Evolutionary conservation across 148 eudicot species (phyloP).

Genomic region (Dianthus caryophyllus): DNA sequence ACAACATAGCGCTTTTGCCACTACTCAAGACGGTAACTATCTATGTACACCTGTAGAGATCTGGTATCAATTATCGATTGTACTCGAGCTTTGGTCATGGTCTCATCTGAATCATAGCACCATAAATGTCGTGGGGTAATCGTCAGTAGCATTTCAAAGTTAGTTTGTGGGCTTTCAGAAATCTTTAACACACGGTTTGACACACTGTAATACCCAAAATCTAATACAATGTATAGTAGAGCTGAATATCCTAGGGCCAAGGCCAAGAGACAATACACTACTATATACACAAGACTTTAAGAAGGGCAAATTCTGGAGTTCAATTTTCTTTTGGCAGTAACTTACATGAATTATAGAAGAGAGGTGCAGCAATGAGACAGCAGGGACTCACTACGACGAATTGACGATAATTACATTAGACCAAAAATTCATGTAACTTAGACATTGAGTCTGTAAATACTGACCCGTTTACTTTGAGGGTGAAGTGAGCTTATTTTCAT

Average conservation of each 20-base stretch:
- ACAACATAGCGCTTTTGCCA: background rate
- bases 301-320: background rate
- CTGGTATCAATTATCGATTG: background rate
- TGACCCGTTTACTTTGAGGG: conserved; percentile 53
- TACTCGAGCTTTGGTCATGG: background rate
- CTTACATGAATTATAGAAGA: conserved; percentile 6
- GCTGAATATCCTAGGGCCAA: background rate
- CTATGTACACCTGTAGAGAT: background rate
- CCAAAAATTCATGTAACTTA: conserved; percentile 1
- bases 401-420: conserved; percentile 13
- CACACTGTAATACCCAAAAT: background rate
- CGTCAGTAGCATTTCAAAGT: too few relatives aligned
- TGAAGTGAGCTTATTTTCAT: conserved; percentile 73
- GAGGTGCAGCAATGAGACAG: background rate
- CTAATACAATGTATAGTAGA: background rate
- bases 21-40: background rate
- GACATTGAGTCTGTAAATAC: conserved; percentile 4
- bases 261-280: background rate
- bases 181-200: background rate
- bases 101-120: background rate
- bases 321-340: background rate
- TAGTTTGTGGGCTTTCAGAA: background rate
- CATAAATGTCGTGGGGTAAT: too few relatives aligned
- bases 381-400: background rate
- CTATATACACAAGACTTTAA: background rate